Conservation (phyloP, 768 basidiomycete genomes). For the Termitomyces sp. region DNA sequence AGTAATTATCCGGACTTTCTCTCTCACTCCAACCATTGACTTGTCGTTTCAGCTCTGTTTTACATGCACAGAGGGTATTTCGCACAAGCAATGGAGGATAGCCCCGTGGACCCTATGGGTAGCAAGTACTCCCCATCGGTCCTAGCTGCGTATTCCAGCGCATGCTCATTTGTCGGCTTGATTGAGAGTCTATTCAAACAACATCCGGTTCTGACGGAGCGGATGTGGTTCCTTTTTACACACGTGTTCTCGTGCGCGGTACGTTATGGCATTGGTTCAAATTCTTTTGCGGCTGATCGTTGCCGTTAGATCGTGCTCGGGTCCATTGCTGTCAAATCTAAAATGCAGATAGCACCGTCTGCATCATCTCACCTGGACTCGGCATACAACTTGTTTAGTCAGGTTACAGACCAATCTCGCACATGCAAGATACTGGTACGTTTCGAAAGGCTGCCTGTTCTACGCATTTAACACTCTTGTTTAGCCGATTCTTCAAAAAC, state of each 20-base stretch:
- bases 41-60: constrained; percentile 48
- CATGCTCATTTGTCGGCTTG: constrained; percentile 65
- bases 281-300: constrained; percentile 5
- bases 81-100: constrained; percentile 65
- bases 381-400: constrained; percentile 55
- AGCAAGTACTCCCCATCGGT: constrained; percentile 70
- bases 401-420: constrained; percentile 50
- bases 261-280: constrained; percentile 21
- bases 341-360: constrained; percentile 63
- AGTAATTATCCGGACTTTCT: constrained; percentile 34
- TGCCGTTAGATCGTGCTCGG: constrained; percentile 60
- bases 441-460: constrained; percentile 12
- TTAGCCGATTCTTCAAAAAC: constrained; percentile 62
- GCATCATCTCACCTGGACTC: constrained; percentile 69
- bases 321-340: constrained; percentile 63
- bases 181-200: constrained; percentile 65
- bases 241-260: constrained; percentile 75
- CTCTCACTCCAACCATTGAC: neutral
- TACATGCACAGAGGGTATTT: constrained; percentile 79
- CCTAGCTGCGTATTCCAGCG: constrained; percentile 66
- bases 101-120: constrained; percentile 61
- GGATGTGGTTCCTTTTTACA: constrained; percentile 73
- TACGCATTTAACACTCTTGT: constrained; percentile 1
- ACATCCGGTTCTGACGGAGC: constrained; percentile 62
- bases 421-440: constrained; percentile 61